These are phyloP conservation scores for Polyporus tsugae DNA, from an alignment of 1,284 basidiomycete genomes.

Conservation along the genomic window DNA sequence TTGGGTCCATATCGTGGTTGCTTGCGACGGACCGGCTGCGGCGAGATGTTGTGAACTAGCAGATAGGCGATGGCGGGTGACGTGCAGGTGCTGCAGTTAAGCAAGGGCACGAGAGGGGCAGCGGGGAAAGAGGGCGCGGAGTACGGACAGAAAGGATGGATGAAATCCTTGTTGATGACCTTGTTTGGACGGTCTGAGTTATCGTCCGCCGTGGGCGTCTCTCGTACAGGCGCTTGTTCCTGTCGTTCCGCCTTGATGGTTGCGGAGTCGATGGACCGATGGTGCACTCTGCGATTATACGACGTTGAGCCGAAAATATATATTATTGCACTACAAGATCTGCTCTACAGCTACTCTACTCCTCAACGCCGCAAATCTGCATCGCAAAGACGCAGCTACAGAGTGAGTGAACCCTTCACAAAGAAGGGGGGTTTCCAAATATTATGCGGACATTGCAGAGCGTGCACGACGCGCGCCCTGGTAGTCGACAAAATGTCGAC, in stretches of 20 bases:
- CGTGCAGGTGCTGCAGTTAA: background rate
- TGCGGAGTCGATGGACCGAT: too few species aligned
- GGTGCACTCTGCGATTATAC: too few species aligned
- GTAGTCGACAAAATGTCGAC: conserved; percentile 22
- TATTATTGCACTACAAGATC: background rate
- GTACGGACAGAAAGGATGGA: conserved; percentile 28
- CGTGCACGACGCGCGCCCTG: conserved; percentile 14
- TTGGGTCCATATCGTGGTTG: conserved; percentile 30
- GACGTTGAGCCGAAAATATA: background rate
- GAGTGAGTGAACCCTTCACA: conserved; percentile 33
- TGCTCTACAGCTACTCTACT: background rate
- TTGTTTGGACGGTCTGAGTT: conserved; percentile 34
- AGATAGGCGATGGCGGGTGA: background rate
- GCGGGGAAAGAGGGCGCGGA: conserved; percentile 11
- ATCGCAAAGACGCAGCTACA: conserved; percentile 28
- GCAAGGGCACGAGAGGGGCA: conserved; percentile 11
- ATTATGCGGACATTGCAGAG: conserved; percentile 37
- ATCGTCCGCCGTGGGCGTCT: background rate
- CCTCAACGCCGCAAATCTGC: conserved; percentile 22
- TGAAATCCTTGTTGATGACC: conserved; percentile 36
- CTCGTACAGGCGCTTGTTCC: background rate
- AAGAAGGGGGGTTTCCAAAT: conserved; percentile 41
- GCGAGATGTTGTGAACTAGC: background rate
- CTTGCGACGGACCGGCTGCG: conserved; percentile 12
- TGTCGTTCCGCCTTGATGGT: background rate